phyloP scores from a whole-genome alignment of 2,329 filamentous ascomycete genomes.

The Trichoderma atroviride region DNA sequence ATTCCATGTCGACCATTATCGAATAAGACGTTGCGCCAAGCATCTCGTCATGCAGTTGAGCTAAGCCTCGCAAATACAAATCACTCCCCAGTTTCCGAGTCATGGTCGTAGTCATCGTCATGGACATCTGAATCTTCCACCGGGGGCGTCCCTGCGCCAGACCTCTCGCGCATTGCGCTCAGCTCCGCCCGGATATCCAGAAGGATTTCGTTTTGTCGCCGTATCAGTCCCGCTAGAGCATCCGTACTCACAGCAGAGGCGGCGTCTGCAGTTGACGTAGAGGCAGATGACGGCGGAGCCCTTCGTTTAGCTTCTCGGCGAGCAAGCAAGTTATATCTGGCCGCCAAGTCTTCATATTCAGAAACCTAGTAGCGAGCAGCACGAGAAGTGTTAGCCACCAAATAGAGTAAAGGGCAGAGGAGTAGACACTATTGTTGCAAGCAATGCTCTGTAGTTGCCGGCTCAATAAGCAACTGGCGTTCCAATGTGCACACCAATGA shows the following conservation, averaged over 20 bases:
- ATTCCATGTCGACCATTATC: not conserved
- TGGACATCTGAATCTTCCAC: constrained; percentile 19
- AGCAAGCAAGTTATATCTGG: constrained; percentile 26
- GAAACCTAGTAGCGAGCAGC: constrained; percentile 4
- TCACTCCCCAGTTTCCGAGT: not conserved
- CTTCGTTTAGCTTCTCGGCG: constrained; percentile 26
- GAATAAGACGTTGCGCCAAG: not conserved
- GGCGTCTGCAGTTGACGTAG: not conserved
- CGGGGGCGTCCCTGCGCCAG: constrained; percentile 19
- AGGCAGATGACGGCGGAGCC: constrained; percentile 9
- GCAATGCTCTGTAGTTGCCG: not conserved
- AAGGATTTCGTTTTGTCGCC: constrained; percentile 28
- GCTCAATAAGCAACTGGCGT: not conserved
- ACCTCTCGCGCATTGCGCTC: constrained; percentile 26
- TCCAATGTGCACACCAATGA: not conserved
- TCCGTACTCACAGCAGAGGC: constrained; percentile 7
- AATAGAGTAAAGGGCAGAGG: not conserved
- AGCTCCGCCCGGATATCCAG: constrained; percentile 27
- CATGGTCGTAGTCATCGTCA: constrained; percentile 23
- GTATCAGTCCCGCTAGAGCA: constrained; percentile 25
- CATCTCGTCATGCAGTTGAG: not conserved
- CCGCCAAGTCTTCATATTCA: constrained; percentile 25
- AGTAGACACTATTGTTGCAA: not conserved
- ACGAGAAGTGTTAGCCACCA: not conserved
- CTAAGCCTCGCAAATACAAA: too few relatives aligned